Base-by-base conservation (phyloP, 306 rosid genomes). In the Nissolia schottii region DNA sequence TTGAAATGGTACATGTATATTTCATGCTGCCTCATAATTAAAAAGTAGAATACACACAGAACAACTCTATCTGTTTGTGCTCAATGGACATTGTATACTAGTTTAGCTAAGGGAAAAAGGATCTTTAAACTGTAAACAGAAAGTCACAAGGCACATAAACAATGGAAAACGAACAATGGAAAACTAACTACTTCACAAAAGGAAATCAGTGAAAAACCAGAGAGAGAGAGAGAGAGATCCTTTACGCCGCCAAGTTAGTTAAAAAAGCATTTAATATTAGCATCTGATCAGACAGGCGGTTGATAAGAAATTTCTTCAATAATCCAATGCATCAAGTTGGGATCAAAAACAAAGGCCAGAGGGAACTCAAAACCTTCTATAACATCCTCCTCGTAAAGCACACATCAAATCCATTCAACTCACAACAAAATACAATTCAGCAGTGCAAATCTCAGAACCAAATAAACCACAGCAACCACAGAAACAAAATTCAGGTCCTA, bases 401-500 rank as follows among this genome's bases (percentile, higher is more conserved):
- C 31, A 7, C n/a, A 59, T 58, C 65, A 66, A 67, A 49, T n/a
- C n/a, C n/a, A n/a, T n/a, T n/a, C n/a, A n/a, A n/a, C n/a, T n/a
- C 12, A 8, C 12, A 66, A 38, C 15, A 57, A 65, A 57, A 58
- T 18, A 66, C 23, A 73, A 61, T 34, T 77, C 24, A 40, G 54
- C 53, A 40, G 48, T 29, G 14, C 76, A 55, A 64, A 73, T 49
- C 73, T 38, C 41, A 53, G 62, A 63, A 43, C 14, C 9, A 20
- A 19, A 58, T 22, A 66, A 73, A 48, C 20, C 55, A 54, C 13
- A 77, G 43, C 35, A 34, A 43, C 41, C 20, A 46, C 20, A 7
- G 11, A 56, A 77, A 45, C 49, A 54, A 81, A 87, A 73, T 64
- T 56, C 51, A 55, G 22, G 27, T 14, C 43, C 62, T 64, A 77